Conservation (phyloP, 2,329 filamentous ascomycete species). For the Coniochaeta hoffmannii region DNA sequence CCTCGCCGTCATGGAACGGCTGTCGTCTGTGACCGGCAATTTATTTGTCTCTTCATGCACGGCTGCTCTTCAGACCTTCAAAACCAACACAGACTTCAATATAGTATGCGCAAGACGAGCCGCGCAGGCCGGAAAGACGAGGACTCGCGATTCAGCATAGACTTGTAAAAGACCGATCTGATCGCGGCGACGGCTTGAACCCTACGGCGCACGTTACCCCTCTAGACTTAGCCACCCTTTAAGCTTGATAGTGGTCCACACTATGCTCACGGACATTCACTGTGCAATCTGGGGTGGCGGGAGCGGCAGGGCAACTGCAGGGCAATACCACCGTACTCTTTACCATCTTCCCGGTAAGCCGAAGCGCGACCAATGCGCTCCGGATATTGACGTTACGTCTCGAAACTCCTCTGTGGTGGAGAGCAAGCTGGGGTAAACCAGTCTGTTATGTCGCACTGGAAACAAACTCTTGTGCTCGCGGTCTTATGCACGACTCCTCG, state of each 20-base stretch:
- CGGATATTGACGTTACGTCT: background rate
- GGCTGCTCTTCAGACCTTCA: background rate
- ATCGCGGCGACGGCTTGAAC: background rate
- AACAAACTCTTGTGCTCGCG: background rate
- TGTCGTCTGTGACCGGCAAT: background rate
- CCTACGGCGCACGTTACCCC: background rate
- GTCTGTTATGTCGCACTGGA: background rate
- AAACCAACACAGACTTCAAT: too few relatives aligned
- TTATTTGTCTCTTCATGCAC: background rate
- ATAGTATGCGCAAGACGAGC: background rate
- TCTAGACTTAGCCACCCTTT: too few relatives aligned
- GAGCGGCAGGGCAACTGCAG: background rate
- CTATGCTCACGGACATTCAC: background rate
- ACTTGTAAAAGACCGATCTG: background rate
- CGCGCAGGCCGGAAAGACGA: background rate
- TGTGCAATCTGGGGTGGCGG: background rate
- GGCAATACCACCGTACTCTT: too few relatives aligned
- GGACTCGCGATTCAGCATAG: background rate
- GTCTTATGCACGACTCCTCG: background rate
- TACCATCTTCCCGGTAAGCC: background rate
- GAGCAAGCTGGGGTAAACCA: background rate
- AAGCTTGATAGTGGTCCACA: background rate
- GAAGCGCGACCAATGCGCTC: background rate
- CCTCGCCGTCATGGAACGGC: background rate
- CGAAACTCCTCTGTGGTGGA: background rate